Conservation (phyloP, 2,329 filamentous ascomycete genomes). For the Aspergillus sp. region DNA sequence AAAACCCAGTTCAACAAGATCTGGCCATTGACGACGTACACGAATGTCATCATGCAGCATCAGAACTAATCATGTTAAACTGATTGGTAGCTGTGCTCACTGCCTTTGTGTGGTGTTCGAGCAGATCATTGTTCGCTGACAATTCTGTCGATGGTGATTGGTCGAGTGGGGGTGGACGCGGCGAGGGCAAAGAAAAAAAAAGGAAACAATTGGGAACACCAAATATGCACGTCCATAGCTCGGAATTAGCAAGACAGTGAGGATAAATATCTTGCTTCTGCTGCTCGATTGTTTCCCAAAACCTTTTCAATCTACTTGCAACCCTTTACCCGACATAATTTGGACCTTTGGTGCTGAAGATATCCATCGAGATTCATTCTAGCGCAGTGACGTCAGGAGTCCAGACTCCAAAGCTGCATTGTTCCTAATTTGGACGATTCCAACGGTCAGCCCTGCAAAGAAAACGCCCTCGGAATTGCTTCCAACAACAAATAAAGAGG, state of each 20-base stretch:
- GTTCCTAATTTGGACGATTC: neutral
- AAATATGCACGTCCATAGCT: neutral
- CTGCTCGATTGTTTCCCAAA: neutral
- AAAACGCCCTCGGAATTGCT: neutral
- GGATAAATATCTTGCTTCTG: slow-evolving; percentile 9
- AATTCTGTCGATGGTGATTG: slow-evolving; percentile 12
- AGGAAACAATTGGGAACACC: neutral
- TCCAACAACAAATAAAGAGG: neutral
- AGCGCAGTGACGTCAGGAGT: neutral
- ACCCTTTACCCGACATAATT: neutral
- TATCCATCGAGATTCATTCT: neutral
- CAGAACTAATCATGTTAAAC: slow-evolving; percentile 3
- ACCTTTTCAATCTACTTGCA: neutral
- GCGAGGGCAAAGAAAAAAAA: neutral
- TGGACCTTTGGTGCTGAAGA: neutral
- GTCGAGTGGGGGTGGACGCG: neutral
- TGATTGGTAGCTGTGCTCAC: neutral
- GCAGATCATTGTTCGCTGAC: slow-evolving; percentile 10
- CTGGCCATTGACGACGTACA: neutral
- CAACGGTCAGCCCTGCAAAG: neutral
- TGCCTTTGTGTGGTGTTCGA: neutral
- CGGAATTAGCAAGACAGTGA: neutral
- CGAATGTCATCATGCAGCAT: slow-evolving; percentile 5
- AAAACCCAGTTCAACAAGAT: neutral
- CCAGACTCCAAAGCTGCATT: neutral